Conservation (phyloP, 225 moss, liverwort and hornwort genomes). For the Bryoerythrophyllum caledonicum region DNA sequence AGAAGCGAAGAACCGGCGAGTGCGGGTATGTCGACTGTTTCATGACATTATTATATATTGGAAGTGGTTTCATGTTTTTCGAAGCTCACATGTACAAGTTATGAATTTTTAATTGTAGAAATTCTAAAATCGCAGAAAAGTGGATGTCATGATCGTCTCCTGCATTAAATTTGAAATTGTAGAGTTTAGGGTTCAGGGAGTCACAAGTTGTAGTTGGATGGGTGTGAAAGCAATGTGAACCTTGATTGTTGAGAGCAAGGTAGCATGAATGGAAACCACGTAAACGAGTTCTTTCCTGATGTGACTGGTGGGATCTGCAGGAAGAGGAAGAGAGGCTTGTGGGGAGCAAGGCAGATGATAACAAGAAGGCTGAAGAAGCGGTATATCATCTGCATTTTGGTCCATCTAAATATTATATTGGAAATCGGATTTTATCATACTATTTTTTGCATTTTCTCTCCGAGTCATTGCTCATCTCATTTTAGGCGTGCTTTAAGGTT, state of each 20-base stretch:
- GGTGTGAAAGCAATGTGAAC: neutral
- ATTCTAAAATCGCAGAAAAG: too few species aligned
- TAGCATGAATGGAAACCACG: constrained; percentile 9
- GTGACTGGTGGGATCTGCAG: constrained; percentile 41
- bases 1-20: constrained; percentile 76
- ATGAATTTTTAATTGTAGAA: too few species aligned
- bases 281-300: constrained; percentile 17
- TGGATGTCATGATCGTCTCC: too few species aligned
- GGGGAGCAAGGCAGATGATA: constrained; percentile 38
- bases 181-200: neutral
- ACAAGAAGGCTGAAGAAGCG: constrained; percentile 58
- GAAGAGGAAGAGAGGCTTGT: constrained; percentile 75
- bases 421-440: neutral
- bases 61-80: too few species aligned
- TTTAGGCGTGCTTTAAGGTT: neutral
- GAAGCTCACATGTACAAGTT: too few species aligned
- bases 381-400: constrained; percentile 36
- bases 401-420: neutral
- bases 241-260: neutral
- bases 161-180: neutral
- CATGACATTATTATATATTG: too few species aligned
- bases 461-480: neutral
- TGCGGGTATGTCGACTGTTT: constrained; percentile 48
- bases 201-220: neutral
- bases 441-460: neutral